These are phyloP conservation scores for Pestalotiopsis sp. DNA, from an alignment of 2,329 filamentous ascomycete genomes.

Conservation along the genomic window DNA sequence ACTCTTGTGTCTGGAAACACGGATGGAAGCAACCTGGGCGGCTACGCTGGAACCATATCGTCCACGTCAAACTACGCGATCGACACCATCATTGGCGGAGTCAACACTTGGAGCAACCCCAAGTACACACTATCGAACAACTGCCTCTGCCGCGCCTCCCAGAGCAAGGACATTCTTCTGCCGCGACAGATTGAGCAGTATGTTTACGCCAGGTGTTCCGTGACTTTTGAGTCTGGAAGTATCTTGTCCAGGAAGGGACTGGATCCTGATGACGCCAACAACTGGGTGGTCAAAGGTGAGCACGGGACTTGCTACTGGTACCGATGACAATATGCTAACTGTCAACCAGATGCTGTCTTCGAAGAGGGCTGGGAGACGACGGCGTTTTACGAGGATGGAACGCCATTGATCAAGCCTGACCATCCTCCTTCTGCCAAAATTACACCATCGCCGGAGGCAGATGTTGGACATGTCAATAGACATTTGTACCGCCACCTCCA, in stretches of 20 bases:
- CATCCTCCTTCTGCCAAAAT: background rate
- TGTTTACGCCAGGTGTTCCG: background rate
- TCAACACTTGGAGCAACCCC: background rate
- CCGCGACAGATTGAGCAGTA: background rate
- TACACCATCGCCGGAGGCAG: background rate
- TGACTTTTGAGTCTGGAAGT: background rate
- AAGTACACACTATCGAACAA: background rate
- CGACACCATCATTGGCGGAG: background rate
- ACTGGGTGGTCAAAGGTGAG: constrained; percentile 3
- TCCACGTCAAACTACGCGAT: background rate
- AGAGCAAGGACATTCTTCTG: background rate
- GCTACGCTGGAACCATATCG: background rate
- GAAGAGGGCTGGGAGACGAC: background rate
- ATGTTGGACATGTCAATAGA: background rate
- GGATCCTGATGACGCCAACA: background rate
- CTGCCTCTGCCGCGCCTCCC: background rate
- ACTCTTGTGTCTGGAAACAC: background rate
- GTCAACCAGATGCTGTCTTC: background rate
- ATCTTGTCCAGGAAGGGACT: background rate
- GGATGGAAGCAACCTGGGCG: background rate
- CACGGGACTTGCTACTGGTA: no score
- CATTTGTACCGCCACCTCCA: background rate
- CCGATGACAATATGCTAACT: background rate
- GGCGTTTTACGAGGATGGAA: background rate
- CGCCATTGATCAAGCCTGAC: background rate